Conservation (phyloP, 306 rosid genomes). For the Amphicarpaea edgeworthii region DNA sequence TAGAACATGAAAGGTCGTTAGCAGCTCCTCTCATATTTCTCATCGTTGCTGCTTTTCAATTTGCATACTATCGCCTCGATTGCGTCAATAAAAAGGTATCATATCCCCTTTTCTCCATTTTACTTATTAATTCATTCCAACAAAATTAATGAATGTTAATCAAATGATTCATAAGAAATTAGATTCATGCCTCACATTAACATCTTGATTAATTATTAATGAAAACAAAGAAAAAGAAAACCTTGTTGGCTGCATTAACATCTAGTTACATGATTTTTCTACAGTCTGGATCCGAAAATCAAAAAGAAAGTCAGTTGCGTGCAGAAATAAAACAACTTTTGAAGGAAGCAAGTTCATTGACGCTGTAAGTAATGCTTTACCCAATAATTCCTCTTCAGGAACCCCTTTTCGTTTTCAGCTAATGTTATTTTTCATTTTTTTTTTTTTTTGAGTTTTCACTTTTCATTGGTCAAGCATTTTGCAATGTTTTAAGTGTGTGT, state of each 20-base stretch:
- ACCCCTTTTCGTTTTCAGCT: background rate
- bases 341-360: slow-evolving; percentile 68
- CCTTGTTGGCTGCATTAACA: background rate
- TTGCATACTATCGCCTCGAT: slow-evolving; percentile 55
- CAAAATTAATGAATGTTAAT: slow-evolving; percentile 3
- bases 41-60: slow-evolving; percentile 60
- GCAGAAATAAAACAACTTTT: slow-evolving; percentile 65
- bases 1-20: slow-evolving; percentile 46
- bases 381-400: background rate
- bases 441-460: background rate
- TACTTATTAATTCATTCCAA: background rate
- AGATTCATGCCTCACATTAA: background rate
- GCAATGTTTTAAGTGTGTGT: background rate
- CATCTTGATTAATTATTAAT: background rate
- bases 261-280: background rate
- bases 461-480: background rate
- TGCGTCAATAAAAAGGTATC: slow-evolving; percentile 59
- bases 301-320: slow-evolving; percentile 52
- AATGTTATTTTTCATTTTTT: background rate
- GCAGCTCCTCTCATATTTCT: slow-evolving; percentile 66
- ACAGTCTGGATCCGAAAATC: slow-evolving; percentile 53
- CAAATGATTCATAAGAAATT: background rate
- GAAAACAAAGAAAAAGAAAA: background rate
- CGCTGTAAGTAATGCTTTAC: slow-evolving; percentile 67
- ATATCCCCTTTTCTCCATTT: background rate